Conservation (phyloP, 2,329 filamentous ascomycete genomes). For the Colletotrichum ledebouriae region DNA sequence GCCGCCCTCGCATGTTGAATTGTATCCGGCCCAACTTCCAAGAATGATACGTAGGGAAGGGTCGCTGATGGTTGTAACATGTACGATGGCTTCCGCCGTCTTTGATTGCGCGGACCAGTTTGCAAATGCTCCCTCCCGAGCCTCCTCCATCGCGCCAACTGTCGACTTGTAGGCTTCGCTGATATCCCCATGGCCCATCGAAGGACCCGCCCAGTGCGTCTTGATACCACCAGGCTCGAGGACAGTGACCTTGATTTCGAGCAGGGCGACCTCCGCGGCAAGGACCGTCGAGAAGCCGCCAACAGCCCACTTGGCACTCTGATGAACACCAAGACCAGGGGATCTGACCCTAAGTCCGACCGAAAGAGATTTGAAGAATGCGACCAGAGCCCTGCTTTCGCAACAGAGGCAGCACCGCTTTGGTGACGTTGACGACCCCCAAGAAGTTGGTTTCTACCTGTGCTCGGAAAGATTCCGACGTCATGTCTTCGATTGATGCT, state of each 20-base stretch:
- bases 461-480: slow-evolving; percentile 60
- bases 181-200: slow-evolving; percentile 46
- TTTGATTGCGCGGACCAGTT: not conserved
- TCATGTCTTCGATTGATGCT: slow-evolving; percentile 58
- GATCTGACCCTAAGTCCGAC: slow-evolving; percentile 51
- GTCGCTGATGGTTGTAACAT: not conserved
- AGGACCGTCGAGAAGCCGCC: slow-evolving; percentile 55
- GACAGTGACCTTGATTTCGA: slow-evolving; percentile 56
- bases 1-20: not conserved
- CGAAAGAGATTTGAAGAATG: slow-evolving; percentile 57
- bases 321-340: slow-evolving; percentile 53
- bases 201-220: slow-evolving; percentile 51
- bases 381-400: slow-evolving; percentile 48
- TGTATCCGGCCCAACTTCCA: not conserved
- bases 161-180: slow-evolving; percentile 53
- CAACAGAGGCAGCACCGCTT: slow-evolving; percentile 50
- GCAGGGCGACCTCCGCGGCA: slow-evolving; percentile 49
- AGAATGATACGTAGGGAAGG: slow-evolving; percentile 1
- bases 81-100: not conserved
- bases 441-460: slow-evolving; percentile 73
- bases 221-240: slow-evolving; percentile 53
- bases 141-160: slow-evolving; percentile 48
- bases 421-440: slow-evolving; percentile 63
- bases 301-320: slow-evolving; percentile 56
- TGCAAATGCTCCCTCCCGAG: slow-evolving; percentile 1